Conservation (phyloP, 345 rosid genomes). For the Sapria himalayana region DNA sequence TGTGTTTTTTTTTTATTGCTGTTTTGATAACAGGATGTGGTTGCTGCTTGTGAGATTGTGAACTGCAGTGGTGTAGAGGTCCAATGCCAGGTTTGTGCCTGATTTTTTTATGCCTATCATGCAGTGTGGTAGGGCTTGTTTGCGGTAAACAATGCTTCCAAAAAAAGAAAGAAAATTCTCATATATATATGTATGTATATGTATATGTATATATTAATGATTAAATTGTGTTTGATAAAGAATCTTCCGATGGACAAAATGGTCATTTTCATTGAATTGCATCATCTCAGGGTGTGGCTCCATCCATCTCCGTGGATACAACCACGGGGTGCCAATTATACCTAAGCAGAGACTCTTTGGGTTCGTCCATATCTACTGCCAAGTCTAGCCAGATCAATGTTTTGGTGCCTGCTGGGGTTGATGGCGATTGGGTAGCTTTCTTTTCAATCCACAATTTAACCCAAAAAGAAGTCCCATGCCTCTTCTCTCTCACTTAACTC, state of each 20-base stretch:
- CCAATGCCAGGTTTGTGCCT: constrained; percentile 93
- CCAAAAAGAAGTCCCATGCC: neutral
- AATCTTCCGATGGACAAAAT: too few species aligned
- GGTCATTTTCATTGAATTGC: too few species aligned
- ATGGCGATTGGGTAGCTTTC: constrained; percentile 59
- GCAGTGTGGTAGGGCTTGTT: too few species aligned
- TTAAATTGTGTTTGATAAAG: too few species aligned
- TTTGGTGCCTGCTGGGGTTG: constrained; percentile 48
- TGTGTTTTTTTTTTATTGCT: neutral
- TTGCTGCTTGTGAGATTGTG: constrained; percentile 95
- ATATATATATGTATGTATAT: too few species aligned
- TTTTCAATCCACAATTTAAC: neutral
- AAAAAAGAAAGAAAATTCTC: too few species aligned
- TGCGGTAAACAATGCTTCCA: too few species aligned
- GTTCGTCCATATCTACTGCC: constrained; percentile 72
- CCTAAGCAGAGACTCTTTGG: constrained; percentile 55
- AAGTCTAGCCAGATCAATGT: constrained; percentile 87
- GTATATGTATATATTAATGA: too few species aligned
- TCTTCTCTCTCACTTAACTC: neutral
- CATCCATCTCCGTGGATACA: constrained; percentile 86
- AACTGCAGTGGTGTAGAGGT: constrained; percentile 86
- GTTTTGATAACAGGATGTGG: constrained; percentile 51
- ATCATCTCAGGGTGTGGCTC: constrained; percentile 85
- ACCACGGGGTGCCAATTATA: constrained; percentile 74
- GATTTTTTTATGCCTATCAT: too few species aligned